Evolutionary conservation across 495 filamentous ascomycete genomes (phyloP).

Genomic region (Penicillium waksmanii): DNA sequence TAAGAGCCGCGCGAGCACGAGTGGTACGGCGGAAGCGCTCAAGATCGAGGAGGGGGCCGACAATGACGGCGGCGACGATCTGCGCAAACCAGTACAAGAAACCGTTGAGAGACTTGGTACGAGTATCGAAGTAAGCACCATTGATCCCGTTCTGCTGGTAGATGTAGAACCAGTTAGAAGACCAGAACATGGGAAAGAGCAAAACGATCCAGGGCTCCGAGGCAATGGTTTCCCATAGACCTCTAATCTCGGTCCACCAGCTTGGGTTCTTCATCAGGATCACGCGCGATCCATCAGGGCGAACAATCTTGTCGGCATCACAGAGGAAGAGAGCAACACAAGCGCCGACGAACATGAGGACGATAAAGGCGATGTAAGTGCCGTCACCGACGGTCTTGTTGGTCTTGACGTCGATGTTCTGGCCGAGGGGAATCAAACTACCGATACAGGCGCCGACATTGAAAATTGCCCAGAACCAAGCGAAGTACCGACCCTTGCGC

Average conservation of each 20-base stretch:
- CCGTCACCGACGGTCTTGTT: conserved; percentile 48
- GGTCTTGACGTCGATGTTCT: conserved; percentile 43
- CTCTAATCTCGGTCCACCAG: conserved; percentile 54
- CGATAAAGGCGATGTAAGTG: conserved; percentile 57
- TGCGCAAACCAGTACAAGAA: conserved; percentile 58
- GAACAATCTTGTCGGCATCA: conserved; percentile 70
- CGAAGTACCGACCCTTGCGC: conserved; percentile 53
- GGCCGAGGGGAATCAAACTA: conserved; percentile 48
- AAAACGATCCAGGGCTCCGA: conserved; percentile 44
- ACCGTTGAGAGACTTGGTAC: conserved; percentile 51
- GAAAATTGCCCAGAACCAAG: conserved; percentile 59
- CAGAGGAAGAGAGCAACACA: conserved; percentile 57
- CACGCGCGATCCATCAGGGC: conserved; percentile 74
- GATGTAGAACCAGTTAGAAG: conserved; percentile 82
- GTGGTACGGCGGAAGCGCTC: conserved; percentile 39
- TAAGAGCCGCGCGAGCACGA: conserved; percentile 46
- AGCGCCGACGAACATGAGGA: conserved; percentile 57
- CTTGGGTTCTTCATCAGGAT: conserved; percentile 84
- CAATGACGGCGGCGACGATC: conserved; percentile 50
- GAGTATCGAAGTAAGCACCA: conserved; percentile 48
- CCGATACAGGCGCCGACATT: conserved; percentile 56
- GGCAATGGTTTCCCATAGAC: conserved; percentile 43
- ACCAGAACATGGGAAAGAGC: conserved; percentile 57
- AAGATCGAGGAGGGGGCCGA: conserved; percentile 50
- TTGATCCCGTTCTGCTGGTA: conserved; percentile 65